These are phyloP conservation scores for Rosa lucieae DNA, from an alignment of 306 rosid species.

Conservation along the genomic window DNA sequence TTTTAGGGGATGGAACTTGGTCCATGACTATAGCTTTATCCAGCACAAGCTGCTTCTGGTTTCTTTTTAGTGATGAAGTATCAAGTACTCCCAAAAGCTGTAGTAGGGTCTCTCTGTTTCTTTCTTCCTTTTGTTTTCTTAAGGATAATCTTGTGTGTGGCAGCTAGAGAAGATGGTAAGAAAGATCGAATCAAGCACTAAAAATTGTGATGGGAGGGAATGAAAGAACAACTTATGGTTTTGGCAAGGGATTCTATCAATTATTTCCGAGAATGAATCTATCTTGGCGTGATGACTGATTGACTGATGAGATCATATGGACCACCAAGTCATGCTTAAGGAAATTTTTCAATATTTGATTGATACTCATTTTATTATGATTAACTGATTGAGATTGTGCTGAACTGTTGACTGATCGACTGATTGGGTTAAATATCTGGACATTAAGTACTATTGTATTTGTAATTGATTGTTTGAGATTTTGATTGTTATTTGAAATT, in stretches of 20 bases:
- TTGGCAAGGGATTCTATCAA: neutral
- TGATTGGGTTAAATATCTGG: neutral
- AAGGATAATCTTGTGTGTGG: constrained; percentile 36
- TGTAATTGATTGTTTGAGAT: neutral
- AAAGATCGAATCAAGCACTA: neutral
- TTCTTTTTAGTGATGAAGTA: neutral
- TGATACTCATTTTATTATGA: neutral
- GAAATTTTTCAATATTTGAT: neutral
- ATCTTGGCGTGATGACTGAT: neutral
- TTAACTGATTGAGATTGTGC: neutral
- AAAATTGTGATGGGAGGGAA: neutral
- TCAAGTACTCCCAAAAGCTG: neutral
- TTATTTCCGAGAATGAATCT: neutral
- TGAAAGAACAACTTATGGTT: neutral
- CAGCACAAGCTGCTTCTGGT: neutral
- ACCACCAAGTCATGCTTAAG: neutral
- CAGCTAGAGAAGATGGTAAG: constrained; percentile 34
- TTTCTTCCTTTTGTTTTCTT: neutral
- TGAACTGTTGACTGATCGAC: neutral
- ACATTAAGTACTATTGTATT: neutral
- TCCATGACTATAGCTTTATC: constrained; percentile 32
- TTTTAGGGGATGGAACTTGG: constrained; percentile 38
- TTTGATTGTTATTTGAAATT: neutral
- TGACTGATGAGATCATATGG: neutral
- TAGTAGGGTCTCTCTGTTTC: neutral